Percentiles rank a stretch among this genome's conserved stretches.
These are phyloP conservation scores for Cornus kousa DNA, from an alignment of 148 eudicot species.

Conservation along the genomic window DNA sequence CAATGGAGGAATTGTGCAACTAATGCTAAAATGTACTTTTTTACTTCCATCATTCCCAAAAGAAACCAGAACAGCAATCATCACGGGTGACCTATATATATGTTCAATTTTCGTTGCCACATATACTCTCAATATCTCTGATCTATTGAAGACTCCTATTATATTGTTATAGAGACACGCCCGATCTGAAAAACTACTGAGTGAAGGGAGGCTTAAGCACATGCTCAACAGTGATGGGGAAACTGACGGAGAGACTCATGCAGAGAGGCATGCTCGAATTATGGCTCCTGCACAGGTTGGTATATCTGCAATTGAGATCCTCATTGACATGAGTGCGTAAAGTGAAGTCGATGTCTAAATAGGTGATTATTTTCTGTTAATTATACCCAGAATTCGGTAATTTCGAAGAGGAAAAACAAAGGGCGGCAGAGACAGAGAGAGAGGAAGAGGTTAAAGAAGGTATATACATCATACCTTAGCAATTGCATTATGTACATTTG, in stretches of 20 bases:
- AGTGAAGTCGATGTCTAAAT: not conserved
- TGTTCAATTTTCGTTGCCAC: not conserved
- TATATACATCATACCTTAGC: slow-evolving; percentile 5
- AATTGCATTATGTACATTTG: not conserved
- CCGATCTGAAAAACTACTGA: slow-evolving; percentile 70
- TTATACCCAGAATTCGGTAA: slow-evolving; percentile 13
- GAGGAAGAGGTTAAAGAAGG: slow-evolving; percentile 62
- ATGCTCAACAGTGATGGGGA: slow-evolving; percentile 82
- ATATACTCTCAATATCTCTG: not conserved
- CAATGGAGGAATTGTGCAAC: too few species aligned
- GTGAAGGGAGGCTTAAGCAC: slow-evolving; percentile 75
- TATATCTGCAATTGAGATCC: not conserved
- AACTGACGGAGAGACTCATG: slow-evolving; percentile 69
- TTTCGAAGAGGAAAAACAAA: slow-evolving; percentile 45
- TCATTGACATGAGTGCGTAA: not conserved
- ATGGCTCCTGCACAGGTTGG: slow-evolving; percentile 62
- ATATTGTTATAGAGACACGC: slow-evolving; percentile 59
- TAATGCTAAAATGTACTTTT: too few species aligned
- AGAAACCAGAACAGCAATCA: too few species aligned
- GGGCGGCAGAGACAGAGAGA: slow-evolving; percentile 80
- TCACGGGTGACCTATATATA: too few species aligned
- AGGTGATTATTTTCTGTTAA: not conserved
- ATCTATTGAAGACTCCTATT: not conserved
- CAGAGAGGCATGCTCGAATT: slow-evolving; percentile 70
- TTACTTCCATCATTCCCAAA: too few species aligned